phyloP scores from a whole-genome alignment of 805 yeast species.

The Lipomyces chichibuensis region DNA sequence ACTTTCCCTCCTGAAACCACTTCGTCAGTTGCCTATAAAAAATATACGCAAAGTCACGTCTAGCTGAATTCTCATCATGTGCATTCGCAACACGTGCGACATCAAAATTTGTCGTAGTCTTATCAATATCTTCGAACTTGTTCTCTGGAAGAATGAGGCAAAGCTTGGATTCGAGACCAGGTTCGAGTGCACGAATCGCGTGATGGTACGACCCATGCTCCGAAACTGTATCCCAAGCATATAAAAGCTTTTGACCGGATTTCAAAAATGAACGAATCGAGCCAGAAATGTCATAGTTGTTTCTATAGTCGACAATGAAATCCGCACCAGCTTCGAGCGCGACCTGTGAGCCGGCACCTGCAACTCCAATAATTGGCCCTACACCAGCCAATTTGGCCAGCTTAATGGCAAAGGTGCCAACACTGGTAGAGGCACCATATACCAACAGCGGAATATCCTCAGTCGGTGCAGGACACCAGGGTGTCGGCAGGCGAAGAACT shows the following conservation, averaged over 20 bases:
- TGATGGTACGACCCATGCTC: conserved; percentile 10
- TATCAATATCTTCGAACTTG: background rate
- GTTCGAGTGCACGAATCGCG: conserved; percentile 10
- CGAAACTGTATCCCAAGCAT: conserved; percentile 17
- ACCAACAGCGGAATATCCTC: conserved; percentile 13
- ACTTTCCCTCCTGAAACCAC: conserved; percentile 16
- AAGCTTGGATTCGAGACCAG: conserved; percentile 3
- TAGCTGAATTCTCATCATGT: background rate
- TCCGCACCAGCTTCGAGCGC: conserved; percentile 20
- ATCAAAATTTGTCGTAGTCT: background rate
- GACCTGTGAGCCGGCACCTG: conserved; percentile 16
- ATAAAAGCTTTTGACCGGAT: conserved; percentile 12
- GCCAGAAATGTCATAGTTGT: conserved; percentile 1
- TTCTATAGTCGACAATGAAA: conserved; percentile 19
- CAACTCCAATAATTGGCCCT: conserved; percentile 25
- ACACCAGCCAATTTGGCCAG: conserved; percentile 21
- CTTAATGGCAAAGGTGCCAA: conserved; percentile 21
- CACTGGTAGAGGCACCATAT: conserved; percentile 19
- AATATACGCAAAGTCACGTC: conserved; percentile 16
- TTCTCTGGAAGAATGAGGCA: conserved; percentile 15
- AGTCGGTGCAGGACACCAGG: conserved; percentile 7
- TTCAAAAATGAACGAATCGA: conserved; percentile 5
- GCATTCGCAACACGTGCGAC: conserved; percentile 9
- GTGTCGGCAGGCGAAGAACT: conserved; percentile 12
- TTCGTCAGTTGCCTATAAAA: conserved; percentile 4